These are phyloP conservation scores for Strobilomyces confusus DNA, from an alignment of 768 basidiomycete species.

Conservation along the genomic window DNA sequence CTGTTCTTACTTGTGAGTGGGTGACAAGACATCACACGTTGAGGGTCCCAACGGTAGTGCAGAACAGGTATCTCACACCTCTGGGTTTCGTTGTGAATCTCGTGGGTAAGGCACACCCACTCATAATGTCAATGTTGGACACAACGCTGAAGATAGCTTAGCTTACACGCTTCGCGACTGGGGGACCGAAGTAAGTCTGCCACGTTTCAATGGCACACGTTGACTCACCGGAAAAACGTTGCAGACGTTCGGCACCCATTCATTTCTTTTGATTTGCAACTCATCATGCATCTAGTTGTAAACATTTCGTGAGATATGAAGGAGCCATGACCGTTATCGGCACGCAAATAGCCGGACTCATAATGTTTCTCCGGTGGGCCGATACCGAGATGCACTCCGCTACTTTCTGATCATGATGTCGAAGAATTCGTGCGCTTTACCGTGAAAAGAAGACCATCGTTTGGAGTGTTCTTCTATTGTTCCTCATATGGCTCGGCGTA, in stretches of 20 bases:
- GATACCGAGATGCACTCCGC: neutral
- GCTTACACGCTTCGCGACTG: slow-evolving; percentile 17
- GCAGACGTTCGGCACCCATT: slow-evolving; percentile 10
- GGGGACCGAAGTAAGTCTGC: slow-evolving; percentile 10
- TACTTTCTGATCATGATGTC: neutral
- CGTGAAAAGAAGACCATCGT: slow-evolving; percentile 2
- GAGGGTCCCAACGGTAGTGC: neutral
- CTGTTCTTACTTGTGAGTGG: slow-evolving; percentile 37
- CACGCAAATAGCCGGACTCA: slow-evolving; percentile 35
- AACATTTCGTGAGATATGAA: slow-evolving; percentile 47
- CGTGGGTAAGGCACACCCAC: slow-evolving; percentile 21
- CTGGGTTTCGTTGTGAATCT: slow-evolving; percentile 59
- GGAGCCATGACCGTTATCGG: slow-evolving; percentile 43
- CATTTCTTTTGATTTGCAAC: neutral
- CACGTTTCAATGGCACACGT: neutral
- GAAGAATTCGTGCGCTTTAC: slow-evolving; percentile 13
- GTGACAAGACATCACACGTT: neutral
- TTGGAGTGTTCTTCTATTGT: slow-evolving; percentile 23
- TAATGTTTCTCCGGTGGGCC: slow-evolving; percentile 43
- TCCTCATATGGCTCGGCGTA: slow-evolving; percentile 42
- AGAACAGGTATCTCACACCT: slow-evolving; percentile 67
- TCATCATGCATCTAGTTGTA: slow-evolving; percentile 33
- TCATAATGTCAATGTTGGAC: neutral
- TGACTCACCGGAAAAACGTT: neutral
- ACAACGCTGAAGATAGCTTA: slow-evolving; percentile 1